Evolutionary conservation across 1,284 basidiomycete species (phyloP).

Genomic region (Bjerkandera adusta): DNA sequence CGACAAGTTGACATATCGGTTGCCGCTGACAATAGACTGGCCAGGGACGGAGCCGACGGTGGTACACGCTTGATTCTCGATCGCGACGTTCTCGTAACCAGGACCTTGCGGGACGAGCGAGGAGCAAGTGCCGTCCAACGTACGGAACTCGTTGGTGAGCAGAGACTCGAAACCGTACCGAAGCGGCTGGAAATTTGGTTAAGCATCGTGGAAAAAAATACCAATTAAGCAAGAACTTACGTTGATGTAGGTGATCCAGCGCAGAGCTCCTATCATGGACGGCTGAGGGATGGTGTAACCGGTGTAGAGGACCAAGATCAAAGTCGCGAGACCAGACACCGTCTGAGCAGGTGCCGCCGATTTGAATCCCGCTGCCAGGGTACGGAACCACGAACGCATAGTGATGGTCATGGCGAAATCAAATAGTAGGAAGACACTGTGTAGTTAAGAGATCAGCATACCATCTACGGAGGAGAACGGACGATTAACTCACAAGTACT

Average conservation of each 20-base stretch:
- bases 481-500: constrained; percentile 53
- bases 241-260: constrained; percentile 66
- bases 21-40: constrained; percentile 44
- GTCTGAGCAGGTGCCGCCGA: constrained; percentile 56
- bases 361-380: constrained; percentile 53
- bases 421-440: constrained; percentile 53
- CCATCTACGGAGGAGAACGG: neutral
- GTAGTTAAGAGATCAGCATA: neutral
- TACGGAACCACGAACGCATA: constrained; percentile 64
- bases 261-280: constrained; percentile 60
- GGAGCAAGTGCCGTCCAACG: constrained; percentile 39
- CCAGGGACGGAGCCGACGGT: constrained; percentile 53
- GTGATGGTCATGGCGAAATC: constrained; percentile 48
- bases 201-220: neutral
- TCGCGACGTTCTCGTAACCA: constrained; percentile 46
- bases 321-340: constrained; percentile 52
- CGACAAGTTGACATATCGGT: constrained; percentile 52
- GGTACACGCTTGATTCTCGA: constrained; percentile 61
- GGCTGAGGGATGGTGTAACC: constrained; percentile 50
- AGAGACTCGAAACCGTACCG: constrained; percentile 52
- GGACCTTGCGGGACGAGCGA: constrained; percentile 44
- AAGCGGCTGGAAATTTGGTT: constrained; percentile 34
- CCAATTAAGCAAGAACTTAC: constrained; percentile 33
- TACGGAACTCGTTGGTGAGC: constrained; percentile 57
- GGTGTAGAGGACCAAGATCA: constrained; percentile 47